These are phyloP conservation scores for Blepharisma undulans DNA, from an alignment of 169 alveolate genomes.

Conservation along the genomic window DNA sequence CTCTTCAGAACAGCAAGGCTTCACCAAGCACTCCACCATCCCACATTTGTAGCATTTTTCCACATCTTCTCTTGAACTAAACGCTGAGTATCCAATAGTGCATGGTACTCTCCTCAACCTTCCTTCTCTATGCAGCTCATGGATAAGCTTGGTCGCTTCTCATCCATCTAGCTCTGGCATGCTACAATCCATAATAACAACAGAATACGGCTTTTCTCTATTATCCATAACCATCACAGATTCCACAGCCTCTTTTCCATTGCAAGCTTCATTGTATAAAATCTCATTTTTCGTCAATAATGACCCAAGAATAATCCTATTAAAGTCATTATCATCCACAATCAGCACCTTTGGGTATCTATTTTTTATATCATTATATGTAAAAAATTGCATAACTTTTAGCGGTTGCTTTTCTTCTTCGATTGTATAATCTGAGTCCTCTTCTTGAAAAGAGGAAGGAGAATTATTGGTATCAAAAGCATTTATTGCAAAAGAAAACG, in stretches of 20 bases:
- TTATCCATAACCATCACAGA: not conserved
- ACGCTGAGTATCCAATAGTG: conserved; percentile 25
- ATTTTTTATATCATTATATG: not conserved
- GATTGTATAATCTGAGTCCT: too few relatives aligned
- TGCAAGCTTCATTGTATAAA: not conserved
- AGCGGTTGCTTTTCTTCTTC: too few relatives aligned
- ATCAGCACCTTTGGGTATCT: not conserved
- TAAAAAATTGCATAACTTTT: too few relatives aligned
- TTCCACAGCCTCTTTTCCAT: conserved; percentile 33
- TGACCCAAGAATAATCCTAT: not conserved
- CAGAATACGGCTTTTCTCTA: not conserved
- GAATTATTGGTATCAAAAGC: not conserved
- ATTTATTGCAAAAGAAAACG: not conserved
- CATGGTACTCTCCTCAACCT: not conserved
- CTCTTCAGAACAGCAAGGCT: not conserved
- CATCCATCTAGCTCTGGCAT: conserved; percentile 42
- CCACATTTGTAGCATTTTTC: not conserved
- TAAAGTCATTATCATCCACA: conserved; percentile 18
- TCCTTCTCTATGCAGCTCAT: not conserved
- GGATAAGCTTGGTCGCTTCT: conserved; percentile 6
- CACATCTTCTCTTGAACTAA: not conserved
- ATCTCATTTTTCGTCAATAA: not conserved
- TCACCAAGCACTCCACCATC: not conserved
- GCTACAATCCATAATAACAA: conserved; percentile 2
- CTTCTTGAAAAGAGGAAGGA: too few relatives aligned